These are phyloP conservation scores for Kazachstania kunashirensis DNA, from an alignment of 805 yeast genomes.

Conservation along the genomic window DNA sequence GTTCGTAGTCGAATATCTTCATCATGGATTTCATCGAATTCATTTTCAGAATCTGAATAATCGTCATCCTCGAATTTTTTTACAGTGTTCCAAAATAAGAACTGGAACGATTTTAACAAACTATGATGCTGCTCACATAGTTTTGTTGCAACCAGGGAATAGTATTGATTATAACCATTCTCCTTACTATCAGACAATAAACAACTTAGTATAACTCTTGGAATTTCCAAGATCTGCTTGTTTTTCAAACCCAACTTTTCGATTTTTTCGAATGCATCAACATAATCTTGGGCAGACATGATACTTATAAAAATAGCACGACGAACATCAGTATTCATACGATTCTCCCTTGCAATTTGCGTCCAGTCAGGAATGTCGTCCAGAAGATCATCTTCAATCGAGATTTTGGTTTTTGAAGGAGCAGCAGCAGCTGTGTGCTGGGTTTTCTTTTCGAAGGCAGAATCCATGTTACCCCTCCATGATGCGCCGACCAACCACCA, in stretches of 20 bases:
- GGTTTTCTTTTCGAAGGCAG: slow-evolving; percentile 21
- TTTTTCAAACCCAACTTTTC: slow-evolving; percentile 72
- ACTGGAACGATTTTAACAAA: slow-evolving; percentile 76
- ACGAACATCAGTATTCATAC: slow-evolving; percentile 94
- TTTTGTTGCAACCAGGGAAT: slow-evolving; percentile 68
- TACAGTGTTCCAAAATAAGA: slow-evolving; percentile 78
- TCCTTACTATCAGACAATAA: slow-evolving; percentile 52
- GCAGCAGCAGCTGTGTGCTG: slow-evolving; percentile 10
- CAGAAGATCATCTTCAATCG: slow-evolving; percentile 47
- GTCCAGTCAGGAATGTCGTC: slow-evolving; percentile 79
- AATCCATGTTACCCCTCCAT: slow-evolving; percentile 63
- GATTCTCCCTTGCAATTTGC: slow-evolving; percentile 70
- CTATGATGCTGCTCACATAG: slow-evolving; percentile 61
- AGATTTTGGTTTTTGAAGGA: slow-evolving; percentile 25
- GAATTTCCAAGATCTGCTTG: slow-evolving; percentile 78
- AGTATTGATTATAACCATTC: slow-evolving; percentile 78
- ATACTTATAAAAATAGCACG: slow-evolving; percentile 88
- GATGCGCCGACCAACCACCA: slow-evolving; percentile 99
- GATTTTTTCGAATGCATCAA: slow-evolving; percentile 75
- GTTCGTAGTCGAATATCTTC: slow-evolving; percentile 51
- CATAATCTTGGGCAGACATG: slow-evolving; percentile 89
- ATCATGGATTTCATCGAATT: slow-evolving; percentile 30
- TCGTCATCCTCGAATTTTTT: slow-evolving; percentile 57
- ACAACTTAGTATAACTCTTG: slow-evolving; percentile 78
- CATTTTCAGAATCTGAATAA: slow-evolving; percentile 28